Evolutionary conservation across 2,329 filamentous ascomycete species (phyloP).

Genomic region (Epichloe brachyelytri): DNA sequence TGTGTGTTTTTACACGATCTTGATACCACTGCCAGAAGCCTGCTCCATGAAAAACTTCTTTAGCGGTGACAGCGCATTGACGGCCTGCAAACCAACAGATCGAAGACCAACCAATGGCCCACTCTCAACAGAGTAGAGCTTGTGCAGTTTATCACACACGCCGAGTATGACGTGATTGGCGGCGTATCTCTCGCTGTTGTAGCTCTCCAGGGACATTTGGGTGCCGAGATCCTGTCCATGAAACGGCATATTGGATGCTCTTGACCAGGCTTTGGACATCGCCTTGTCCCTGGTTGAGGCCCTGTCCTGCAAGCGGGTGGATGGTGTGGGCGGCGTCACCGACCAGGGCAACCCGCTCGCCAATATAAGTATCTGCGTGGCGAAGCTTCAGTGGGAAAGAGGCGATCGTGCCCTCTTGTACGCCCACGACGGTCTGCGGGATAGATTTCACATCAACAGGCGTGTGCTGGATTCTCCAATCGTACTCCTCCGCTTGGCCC

Average conservation of each 20-base stretch:
- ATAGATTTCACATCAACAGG: slow-evolving; percentile 36
- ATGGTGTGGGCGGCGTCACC: slow-evolving; percentile 93
- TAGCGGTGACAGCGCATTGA: slow-evolving; percentile 60
- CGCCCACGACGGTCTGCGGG: slow-evolving; percentile 52
- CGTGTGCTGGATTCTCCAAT: slow-evolving; percentile 72
- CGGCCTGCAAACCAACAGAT: slow-evolving; percentile 61
- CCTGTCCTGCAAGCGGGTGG: slow-evolving; percentile 88
- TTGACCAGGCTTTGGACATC: slow-evolving; percentile 71
- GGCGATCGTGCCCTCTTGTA: slow-evolving; percentile 70
- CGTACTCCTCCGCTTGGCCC: slow-evolving; percentile 59
- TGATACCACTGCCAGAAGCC: slow-evolving; percentile 42
- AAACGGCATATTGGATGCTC: slow-evolving; percentile 63
- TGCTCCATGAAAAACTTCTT: slow-evolving; percentile 81
- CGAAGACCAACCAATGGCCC: slow-evolving; percentile 71
- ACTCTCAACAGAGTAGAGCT: slow-evolving; percentile 70
- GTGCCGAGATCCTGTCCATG: slow-evolving; percentile 84
- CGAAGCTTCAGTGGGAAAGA: slow-evolving; percentile 85
- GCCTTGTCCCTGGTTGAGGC: slow-evolving; percentile 82
- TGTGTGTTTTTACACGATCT: slow-evolving; percentile 21
- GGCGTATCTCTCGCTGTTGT: slow-evolving; percentile 68
- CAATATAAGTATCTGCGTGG: slow-evolving; percentile 88
- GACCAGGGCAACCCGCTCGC: slow-evolving; percentile 79
- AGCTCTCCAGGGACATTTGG: slow-evolving; percentile 64
- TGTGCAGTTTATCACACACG: slow-evolving; percentile 82
- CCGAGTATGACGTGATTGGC: slow-evolving; percentile 69